A percentile compares a stretch with the other conserved stretches of the same genome.
phyloP scores from a whole-genome alignment of 257 asterid genomes.

The Salvia splendens region DNA sequence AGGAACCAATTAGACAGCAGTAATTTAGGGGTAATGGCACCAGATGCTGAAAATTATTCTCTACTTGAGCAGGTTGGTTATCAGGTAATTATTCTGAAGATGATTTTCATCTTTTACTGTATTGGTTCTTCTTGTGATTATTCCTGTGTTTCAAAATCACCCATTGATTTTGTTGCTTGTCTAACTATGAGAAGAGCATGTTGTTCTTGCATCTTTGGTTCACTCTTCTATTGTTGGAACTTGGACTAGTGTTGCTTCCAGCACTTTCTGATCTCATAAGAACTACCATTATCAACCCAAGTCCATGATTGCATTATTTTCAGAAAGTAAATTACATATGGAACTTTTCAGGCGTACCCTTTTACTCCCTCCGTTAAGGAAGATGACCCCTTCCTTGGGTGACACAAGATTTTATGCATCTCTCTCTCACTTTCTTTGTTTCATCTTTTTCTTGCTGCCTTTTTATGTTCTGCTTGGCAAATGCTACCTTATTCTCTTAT shows the following conservation, averaged over 20 bases:
- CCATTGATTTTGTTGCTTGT: neutral
- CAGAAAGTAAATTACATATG: neutral
- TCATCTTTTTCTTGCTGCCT: neutral
- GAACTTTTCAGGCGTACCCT: neutral
- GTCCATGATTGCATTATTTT: neutral
- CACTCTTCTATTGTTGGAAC: neutral
- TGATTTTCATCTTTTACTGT: slow-evolving; percentile 1
- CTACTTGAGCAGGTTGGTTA: slow-evolving; percentile 49
- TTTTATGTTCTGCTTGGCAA: neutral
- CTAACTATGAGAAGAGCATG: neutral
- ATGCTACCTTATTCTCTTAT: neutral
- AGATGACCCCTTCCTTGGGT: too few relatives aligned
- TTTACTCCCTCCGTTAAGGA: too few relatives aligned
- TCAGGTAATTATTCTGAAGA: slow-evolving; percentile 44
- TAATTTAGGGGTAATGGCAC: slow-evolving; percentile 41
- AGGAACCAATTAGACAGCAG: slow-evolving; percentile 52
- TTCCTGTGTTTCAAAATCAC: neutral
- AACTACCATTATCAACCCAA: slow-evolving; percentile 2
- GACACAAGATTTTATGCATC: too few relatives aligned
- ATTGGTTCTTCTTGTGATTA: slow-evolving; percentile 12
- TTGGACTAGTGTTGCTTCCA: neutral
- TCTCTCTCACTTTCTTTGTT: neutral
- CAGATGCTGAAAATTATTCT: slow-evolving; percentile 52
- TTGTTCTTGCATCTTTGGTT: neutral
- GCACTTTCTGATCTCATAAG: slow-evolving; percentile 4